Base-by-base conservation (phyloP, 1,284 basidiomycete genomes). In the Puccinia triticina region DNA sequence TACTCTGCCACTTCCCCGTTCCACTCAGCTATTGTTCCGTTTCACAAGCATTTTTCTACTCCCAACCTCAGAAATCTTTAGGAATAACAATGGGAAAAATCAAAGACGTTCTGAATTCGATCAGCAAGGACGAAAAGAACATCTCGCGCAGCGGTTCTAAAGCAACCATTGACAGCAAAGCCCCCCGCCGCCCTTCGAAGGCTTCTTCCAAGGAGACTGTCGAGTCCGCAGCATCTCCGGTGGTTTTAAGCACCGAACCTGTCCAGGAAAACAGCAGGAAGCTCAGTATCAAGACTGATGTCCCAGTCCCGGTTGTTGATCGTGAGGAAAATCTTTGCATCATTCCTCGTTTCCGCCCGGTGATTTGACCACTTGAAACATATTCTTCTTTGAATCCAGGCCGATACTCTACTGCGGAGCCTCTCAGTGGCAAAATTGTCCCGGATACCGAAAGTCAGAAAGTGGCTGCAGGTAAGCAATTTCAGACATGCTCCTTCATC, bases 391-490 rank as follows among this genome's bases (percentile, higher is more conserved):
- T 61, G 18, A 59, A 59, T 43, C n/a, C 53, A 77, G 71, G 48
- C 26, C 71, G 71, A 32, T 34, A 21, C 71, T 73, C 71, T 18
- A 23, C 21, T 14, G 71, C 29, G 48, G 29, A 48, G 18, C 29
- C 75, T 10, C 46, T 64, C 16, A 66, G 61, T 43, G 23, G n/a
- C 10, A 43, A 40, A 12, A 29, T 48, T 32, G 59, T 34, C 37
- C 16, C 40, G 29, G 59, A 64, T 32, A 77, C 75, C 26, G 46
- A 77, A 66, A 77, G 37, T 77, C 75, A 77, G 29, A 61, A 77
- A 77, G 59, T 77, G 18, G 75, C 61, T 26, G 75, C 75, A 40
- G 59, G 75, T 77, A n/a, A 48, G 75, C 46, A 1, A 29, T 64
- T 32, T 61, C 18, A 8, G 2, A 10, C 12, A 57, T 66, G 29